Evolutionary conservation across 345 rosid species (phyloP).

Genomic region (Isatis tinctoria): DNA sequence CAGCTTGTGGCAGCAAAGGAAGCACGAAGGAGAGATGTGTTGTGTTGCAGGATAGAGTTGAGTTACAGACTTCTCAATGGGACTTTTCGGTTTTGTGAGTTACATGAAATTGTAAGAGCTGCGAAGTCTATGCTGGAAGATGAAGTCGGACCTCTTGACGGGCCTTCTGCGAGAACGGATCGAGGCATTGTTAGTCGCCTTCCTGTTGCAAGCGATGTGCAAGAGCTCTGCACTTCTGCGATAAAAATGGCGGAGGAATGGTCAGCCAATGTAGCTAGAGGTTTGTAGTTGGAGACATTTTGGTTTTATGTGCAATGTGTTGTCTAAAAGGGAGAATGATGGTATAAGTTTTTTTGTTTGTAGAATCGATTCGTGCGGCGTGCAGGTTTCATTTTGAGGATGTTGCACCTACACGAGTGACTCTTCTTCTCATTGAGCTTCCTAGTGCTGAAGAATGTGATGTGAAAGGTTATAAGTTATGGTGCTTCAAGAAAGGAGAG

Average conservation of each 20-base stretch:
- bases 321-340: background rate
- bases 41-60: constrained; percentile 79
- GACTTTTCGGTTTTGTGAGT: constrained; percentile 63
- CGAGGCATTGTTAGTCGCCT: constrained; percentile 92
- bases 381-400: constrained; percentile 88
- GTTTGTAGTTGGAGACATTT: constrained; percentile 34
- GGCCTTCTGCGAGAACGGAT: constrained; percentile 65
- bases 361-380: constrained; percentile 44
- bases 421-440: constrained; percentile 60
- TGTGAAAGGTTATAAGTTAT: constrained; percentile 85
- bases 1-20: constrained; percentile 79
- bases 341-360: constrained; percentile 9
- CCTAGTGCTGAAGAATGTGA: constrained; percentile 39
- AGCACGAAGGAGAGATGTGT: constrained; percentile 81
- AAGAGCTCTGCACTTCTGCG: constrained; percentile 71
- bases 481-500: constrained; percentile 83
- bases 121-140: constrained; percentile 75
- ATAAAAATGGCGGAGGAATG: constrained; percentile 63
- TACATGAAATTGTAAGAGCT: constrained; percentile 60
- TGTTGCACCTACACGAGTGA: constrained; percentile 54
- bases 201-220: constrained; percentile 65
- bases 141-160: constrained; percentile 79
- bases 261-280: constrained; percentile 48
- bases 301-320: background rate
- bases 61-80: constrained; percentile 75